Evolutionary conservation across 352 stramenopile species (phyloP), one percentile per base, ranked within the genome.

Genomic region (Phytophthora citricola): DNA sequence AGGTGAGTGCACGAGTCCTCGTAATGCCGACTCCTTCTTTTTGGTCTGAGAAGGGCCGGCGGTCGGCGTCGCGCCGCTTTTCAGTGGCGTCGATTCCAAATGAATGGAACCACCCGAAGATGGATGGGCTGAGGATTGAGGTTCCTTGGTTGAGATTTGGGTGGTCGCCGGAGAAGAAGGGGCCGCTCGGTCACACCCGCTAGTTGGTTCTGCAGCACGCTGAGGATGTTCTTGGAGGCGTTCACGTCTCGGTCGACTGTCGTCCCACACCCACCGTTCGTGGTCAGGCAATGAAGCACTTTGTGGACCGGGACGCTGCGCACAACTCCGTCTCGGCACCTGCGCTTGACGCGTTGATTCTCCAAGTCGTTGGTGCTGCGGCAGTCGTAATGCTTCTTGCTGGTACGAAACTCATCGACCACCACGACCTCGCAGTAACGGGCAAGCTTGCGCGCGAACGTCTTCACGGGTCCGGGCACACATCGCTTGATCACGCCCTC

Each of bases 391-490:
- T 65, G 47, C 1, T 47, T 20, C 20, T 46, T 27, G 22, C 58
- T 65, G 17, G 58, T 65, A 3, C 20, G 38, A 10, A 26, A 51
- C 10, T 41, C 36, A 10, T 41, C 29, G 53, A 65, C 58, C 5
- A 48, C 58, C 9, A 58, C 57, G 1, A 65, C 47, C 57, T 65
- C 57, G 39, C 57, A 53, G 15, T 31, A 8, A 3, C 4, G 44
- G 4, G 47, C 36, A 5, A 65, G 27, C 31, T 65, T 65, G 12
- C 36, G 27, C 3, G 24, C 34, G 27, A 65, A 58, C 27, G 8
- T 9, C n/a, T 47, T 29, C 14, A 65, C 48, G 0, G 47, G 48
- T 15, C 58, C 39, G 0, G 47, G 15, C 6, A 47, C 26, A 6
- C 27, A 52, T 0, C 20, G 1, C 17, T 48, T 58, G 12, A 65